phyloP scores from a whole-genome alignment of 495 filamentous ascomycete species.

The Zalerion maritima region DNA sequence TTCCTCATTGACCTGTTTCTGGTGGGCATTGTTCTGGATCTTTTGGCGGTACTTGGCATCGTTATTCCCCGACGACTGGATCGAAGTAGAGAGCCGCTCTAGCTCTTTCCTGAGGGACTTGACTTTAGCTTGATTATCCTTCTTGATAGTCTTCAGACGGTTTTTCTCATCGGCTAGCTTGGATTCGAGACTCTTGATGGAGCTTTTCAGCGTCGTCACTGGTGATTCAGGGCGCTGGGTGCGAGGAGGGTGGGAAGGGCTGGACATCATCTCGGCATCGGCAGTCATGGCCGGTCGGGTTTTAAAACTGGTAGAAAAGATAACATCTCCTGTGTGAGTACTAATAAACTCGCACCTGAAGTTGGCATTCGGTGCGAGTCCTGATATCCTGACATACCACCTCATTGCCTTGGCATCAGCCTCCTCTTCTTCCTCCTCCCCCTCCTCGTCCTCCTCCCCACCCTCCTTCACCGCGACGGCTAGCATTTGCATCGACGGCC shows the following conservation, averaged over 20 bases:
- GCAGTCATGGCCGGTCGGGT: conserved; percentile 56
- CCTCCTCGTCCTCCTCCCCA: conserved; percentile 13
- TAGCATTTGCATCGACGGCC: conserved; percentile 66
- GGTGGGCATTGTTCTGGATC: conserved; percentile 59
- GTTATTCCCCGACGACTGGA: conserved; percentile 57
- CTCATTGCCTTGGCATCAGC: conserved; percentile 22
- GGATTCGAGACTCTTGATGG: conserved; percentile 63
- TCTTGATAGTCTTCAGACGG: conserved; percentile 58
- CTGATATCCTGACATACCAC: conserved; percentile 79
- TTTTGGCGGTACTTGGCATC: conserved; percentile 76
- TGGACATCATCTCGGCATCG: conserved; percentile 37
- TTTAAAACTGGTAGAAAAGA: conserved; percentile 68
- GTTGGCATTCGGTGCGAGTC: conserved; percentile 69
- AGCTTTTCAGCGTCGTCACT: conserved; percentile 74
- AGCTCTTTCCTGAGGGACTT: conserved; percentile 65
- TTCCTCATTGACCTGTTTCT: no score
- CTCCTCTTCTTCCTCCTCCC: conserved; percentile 37
- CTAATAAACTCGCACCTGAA: conserved; percentile 78
- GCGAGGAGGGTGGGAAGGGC: conserved; percentile 33
- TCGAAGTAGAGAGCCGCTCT: conserved; percentile 52
- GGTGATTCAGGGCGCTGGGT: conserved; percentile 71
- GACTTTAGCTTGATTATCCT: conserved; percentile 61
- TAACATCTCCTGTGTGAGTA: conserved; percentile 52
- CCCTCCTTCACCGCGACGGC: no score
- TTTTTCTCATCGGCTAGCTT: conserved; percentile 65